Evolutionary conservation across 139 green algal species (phyloP), one percentile per base, ranked within the genome.

Genomic region (Chlamydomonas sp.): DNA sequence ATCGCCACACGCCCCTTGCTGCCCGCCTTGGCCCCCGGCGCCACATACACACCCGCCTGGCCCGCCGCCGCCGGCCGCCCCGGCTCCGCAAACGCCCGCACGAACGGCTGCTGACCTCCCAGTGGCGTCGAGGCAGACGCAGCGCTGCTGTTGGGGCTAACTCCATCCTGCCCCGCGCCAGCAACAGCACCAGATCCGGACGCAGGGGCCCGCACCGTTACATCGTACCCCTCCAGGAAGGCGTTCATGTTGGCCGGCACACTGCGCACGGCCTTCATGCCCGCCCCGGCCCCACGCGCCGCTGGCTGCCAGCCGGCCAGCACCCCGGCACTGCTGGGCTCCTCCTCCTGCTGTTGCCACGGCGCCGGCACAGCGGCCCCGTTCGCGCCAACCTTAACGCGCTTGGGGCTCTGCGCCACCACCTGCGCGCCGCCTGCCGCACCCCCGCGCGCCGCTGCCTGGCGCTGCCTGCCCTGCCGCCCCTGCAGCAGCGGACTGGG

Each of bases 231-330:
- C 0, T 87, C 83, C 72, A 87, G 10, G 73, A 80, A 87, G 2
- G 57, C 7, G 62, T 87, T 79, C 83, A 87, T 87, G 73, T 87
- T 87, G 61, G 72, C 73, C 0, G 83, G 83, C 83, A 87, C 68
- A 62, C 72, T 81, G 31, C 83, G 83, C 10, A 87, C 73, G 62
- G 73, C 58, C 83, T 87, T 87, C 83, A 87, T 87, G 61, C 16
- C 61, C 57, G 66, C 64, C 4, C 31, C 83, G 12, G 15, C 12
- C 0, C 79, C 63, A 7, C 8, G 9, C 6, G 63, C 64, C 64
- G 68, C 3, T 2, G 60, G 72, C 12, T 79, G 62, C 83, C 83
- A 87, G 62, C 83, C 83, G 17, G 72, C 72, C 9, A 87, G 63
- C n/a, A 80, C n/a, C 1, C 83, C 73, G 3, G 81, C 72, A 14